Evolutionary conservation across 108 stramenopile genomes (phyloP), one percentile per base, ranked within the genome.

Genomic region (Nannochloropsis gaditana): DNA sequence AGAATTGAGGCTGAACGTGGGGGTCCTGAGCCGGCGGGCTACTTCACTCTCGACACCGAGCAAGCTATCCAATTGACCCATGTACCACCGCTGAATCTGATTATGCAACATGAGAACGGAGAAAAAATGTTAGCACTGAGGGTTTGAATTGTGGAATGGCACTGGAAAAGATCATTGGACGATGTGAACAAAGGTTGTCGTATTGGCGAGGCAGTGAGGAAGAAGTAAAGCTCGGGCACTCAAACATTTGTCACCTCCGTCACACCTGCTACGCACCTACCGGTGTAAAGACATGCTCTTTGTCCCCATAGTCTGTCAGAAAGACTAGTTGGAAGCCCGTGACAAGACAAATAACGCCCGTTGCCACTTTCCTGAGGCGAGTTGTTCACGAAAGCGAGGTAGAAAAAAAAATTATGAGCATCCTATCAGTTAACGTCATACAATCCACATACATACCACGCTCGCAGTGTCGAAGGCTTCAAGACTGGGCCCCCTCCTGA

Each of bases 11-110:
- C 59, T 73, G 59, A 73, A n/a, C 19, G 59, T 73, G 59, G 59
- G 59, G 1, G 59, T 73, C 59, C n/a, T 73, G 59, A 73, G 59
- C 59, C 59, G 59, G 8, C 59, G 59, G 6, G 59, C 59, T 4
- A 73, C 8, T n/a, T 73, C 59, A n/a, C 59, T 73, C n/a, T 73
- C 59, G 59, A 73, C 59, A n/a, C 59, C 59, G 59, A 73, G 59
- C 3, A 73, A n/a, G n/a, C 2, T n/a, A n/a, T 73, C 59, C 59
- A 73, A 15, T n/a, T 73, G 59, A n/a, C n/a, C 59, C 59, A n/a
- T 73, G 59, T 73, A 73, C 59, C 59, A 73, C 19, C 59, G 59
- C 59, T 73, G 59, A n/a, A 73, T 73, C 59, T 73, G 59, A 73
- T 4, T 2, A 73, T 50, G 1, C 19, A n/a, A n/a, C 19, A 73